These are phyloP conservation scores for Solanum habrochaites DNA, from an alignment of 257 asterid species.

Conservation along the genomic window DNA sequence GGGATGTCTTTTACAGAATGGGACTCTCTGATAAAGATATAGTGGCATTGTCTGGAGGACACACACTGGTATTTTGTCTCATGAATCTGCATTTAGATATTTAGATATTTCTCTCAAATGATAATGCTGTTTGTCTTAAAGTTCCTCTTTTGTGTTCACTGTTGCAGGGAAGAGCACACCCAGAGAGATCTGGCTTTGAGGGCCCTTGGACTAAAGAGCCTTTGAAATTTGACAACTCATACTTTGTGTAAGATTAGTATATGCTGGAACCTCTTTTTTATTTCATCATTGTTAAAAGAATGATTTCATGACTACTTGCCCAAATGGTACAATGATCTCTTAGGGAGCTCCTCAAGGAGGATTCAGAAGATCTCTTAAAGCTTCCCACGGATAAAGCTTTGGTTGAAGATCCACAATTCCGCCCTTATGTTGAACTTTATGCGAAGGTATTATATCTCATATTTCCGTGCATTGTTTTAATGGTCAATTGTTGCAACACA, in stretches of 20 bases:
- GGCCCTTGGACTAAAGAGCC: conserved; percentile 92
- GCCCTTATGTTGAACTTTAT: conserved; percentile 41
- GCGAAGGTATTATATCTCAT: conserved; percentile 34
- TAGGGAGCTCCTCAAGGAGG: conserved; percentile 68
- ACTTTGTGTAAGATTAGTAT: conserved; percentile 45
- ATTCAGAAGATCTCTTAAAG: conserved; percentile 55
- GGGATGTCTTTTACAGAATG: conserved; percentile 67
- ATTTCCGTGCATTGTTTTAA: background rate
- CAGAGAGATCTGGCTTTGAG: conserved; percentile 77
- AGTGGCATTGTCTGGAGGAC: conserved; percentile 81
- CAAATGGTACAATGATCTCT: background rate
- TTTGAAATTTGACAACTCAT: conserved; percentile 75
- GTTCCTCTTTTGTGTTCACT: background rate
- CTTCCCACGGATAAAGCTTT: conserved; percentile 71
- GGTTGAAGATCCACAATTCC: conserved; percentile 55
- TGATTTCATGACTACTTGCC: background rate
- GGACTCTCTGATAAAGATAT: conserved; percentile 69
- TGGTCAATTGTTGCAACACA: background rate
- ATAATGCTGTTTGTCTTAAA: background rate
- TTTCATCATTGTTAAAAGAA: background rate
- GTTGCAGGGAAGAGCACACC: conserved; percentile 73
- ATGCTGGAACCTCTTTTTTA: background rate
- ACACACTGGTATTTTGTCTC: conserved; percentile 52
- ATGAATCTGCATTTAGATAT: background rate
- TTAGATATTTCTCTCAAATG: background rate